A percentile compares a stretch with the other conserved stretches of the same genome.
Evolutionary conservation across 345 rosid species (phyloP).

Genomic region (Cardamine resedifolia): DNA sequence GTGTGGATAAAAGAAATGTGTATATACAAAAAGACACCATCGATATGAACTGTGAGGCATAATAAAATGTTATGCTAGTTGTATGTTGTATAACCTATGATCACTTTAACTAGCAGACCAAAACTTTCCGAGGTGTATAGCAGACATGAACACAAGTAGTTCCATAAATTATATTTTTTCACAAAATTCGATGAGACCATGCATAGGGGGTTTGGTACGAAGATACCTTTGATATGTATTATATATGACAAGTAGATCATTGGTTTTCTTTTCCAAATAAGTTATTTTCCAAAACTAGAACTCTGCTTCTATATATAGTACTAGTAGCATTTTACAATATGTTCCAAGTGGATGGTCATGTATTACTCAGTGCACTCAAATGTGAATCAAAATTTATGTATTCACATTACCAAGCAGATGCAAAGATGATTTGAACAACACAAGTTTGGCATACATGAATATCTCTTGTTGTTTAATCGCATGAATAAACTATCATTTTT

Average conservation of each 20-base stretch:
- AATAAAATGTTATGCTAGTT: neutral
- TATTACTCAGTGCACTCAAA: slow-evolving; percentile 6
- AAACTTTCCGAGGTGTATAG: slow-evolving; percentile 30
- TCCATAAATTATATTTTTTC: slow-evolving; percentile 29
- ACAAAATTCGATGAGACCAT: slow-evolving; percentile 26
- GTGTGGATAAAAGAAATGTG: slow-evolving; percentile 17
- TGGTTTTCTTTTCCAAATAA: neutral
- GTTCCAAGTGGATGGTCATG: slow-evolving; percentile 23
- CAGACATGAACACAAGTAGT: slow-evolving; percentile 33
- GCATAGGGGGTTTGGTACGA: slow-evolving; percentile 29
- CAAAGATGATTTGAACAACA: slow-evolving; percentile 14
- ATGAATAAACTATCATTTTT: neutral
- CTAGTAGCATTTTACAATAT: slow-evolving; percentile 15
- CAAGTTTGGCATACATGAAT: neutral
- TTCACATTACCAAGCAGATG: slow-evolving; percentile 17
- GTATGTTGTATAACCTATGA: slow-evolving; percentile 18
- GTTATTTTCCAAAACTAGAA: slow-evolving; percentile 3
- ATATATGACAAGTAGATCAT: slow-evolving; percentile 28
- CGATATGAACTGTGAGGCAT: slow-evolving; percentile 18
- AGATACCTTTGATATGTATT: slow-evolving; percentile 28
- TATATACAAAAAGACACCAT: slow-evolving; percentile 17
- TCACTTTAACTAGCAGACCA: slow-evolving; percentile 36
- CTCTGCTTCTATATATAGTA: slow-evolving; percentile 22
- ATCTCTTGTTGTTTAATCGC: neutral
- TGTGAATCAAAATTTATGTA: slow-evolving; percentile 14